Evolutionary conservation across 441 rosid genomes (phyloP).

Genomic region (Syzygium malaccense): DNA sequence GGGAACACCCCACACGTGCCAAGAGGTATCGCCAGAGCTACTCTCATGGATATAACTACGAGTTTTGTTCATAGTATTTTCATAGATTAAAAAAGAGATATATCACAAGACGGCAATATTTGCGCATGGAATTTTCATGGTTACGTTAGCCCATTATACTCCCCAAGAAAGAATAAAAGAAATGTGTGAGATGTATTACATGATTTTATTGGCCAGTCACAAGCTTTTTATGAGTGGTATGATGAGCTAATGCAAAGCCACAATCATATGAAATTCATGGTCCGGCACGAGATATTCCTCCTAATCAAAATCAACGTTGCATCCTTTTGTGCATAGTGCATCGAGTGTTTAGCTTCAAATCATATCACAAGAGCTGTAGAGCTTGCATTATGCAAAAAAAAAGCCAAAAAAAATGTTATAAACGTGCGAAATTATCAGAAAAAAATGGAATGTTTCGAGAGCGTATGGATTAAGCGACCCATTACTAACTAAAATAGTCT

Average conservation of each 20-base stretch:
- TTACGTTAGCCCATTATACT: not conserved
- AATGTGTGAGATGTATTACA: not conserved
- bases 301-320: too few species aligned
- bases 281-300: not conserved
- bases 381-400: fast-evolving
- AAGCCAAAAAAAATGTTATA: not conserved
- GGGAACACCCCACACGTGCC: not conserved
- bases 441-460: not conserved
- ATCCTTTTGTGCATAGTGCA: too few species aligned
- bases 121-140: not conserved
- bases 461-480: too few species aligned
- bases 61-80: not conserved
- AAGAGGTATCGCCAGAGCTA: not conserved
- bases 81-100: not conserved
- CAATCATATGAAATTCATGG: not conserved
- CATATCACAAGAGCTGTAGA: too few species aligned
- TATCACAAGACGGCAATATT: not conserved
- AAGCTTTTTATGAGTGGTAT: not conserved
- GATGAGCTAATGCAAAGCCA: not conserved
- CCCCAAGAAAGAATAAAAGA: not conserved
- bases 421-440: not conserved
- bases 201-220: not conserved
- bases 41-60: not conserved
- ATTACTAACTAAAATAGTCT: not conserved
- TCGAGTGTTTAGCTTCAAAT: too few species aligned